Conservation (phyloP, 2,329 filamentous ascomycete species). For the Amylocarpus encephaloides region DNA sequence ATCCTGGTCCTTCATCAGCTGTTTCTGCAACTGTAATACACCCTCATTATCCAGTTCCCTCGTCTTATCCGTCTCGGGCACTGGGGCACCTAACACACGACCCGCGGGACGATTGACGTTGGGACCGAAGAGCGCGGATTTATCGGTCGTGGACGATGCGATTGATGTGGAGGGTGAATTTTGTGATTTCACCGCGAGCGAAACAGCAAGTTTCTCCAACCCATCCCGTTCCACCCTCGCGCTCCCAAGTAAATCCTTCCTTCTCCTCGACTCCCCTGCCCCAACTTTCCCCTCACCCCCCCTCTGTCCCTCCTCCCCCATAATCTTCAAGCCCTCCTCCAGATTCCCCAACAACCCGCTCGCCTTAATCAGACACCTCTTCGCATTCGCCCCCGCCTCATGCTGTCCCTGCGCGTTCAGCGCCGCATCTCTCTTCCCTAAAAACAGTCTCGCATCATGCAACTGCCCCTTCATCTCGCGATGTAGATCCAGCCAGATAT, state of each 20-base stretch:
- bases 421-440: constrained; percentile 63
- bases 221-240: constrained; percentile 70
- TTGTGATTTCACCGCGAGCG: constrained; percentile 42
- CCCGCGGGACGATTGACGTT: constrained; percentile 39
- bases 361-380: constrained; percentile 64
- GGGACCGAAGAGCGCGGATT: constrained; percentile 43
- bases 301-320: constrained; percentile 42
- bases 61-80: constrained; percentile 70
- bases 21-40: constrained; percentile 65
- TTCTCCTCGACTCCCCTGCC: constrained; percentile 66
- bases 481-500: constrained; percentile 70
- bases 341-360: constrained; percentile 57
- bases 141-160: constrained; percentile 32
- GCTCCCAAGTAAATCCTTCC: constrained; percentile 63
- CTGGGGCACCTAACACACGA: constrained; percentile 64
- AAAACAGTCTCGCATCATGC: constrained; percentile 57
- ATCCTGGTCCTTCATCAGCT: constrained; percentile 71
- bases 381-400: constrained; percentile 67
- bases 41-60: constrained; percentile 71
- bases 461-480: constrained; percentile 66
- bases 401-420: constrained; percentile 45
- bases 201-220: constrained; percentile 65
- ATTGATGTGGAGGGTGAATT: constrained; percentile 7
- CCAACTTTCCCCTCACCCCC: constrained; percentile 43
- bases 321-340: constrained; percentile 55